Percentiles rank a stretch among this genome's conserved stretches.
These are phyloP conservation scores for Pleurozium schreberi DNA, from an alignment of 225 moss, liverwort and hornwort genomes.

Conservation along the genomic window DNA sequence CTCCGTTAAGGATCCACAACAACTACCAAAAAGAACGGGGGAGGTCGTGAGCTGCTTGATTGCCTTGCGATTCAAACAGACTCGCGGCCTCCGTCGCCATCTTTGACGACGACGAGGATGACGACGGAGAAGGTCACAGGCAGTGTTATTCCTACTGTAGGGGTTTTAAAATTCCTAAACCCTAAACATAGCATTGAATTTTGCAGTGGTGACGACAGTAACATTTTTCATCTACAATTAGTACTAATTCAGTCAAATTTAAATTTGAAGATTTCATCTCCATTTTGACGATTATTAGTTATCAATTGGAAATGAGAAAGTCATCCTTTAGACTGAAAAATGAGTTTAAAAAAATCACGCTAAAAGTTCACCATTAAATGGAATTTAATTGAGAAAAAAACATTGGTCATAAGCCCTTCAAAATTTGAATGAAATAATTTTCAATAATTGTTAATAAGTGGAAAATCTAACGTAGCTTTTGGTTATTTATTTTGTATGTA, in stretches of 20 bases:
- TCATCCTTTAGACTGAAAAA: neutral
- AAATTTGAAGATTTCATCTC: neutral
- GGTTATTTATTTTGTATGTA: neutral
- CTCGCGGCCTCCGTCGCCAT: neutral
- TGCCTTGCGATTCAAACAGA: neutral
- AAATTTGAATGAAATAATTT: neutral
- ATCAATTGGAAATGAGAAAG: neutral
- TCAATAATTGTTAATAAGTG: neutral
- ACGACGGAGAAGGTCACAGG: neutral
- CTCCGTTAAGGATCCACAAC: neutral
- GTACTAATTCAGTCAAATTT: neutral
- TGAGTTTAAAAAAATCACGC: neutral
- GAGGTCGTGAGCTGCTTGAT: neutral
- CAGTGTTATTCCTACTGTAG: neutral
- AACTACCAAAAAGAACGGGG: neutral
- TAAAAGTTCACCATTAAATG: fast-evolving
- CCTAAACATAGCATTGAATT: no score
- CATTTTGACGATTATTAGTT: neutral
- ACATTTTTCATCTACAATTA: neutral
- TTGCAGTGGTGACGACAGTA: no score
- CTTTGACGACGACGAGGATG: neutral
- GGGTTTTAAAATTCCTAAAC: neutral
- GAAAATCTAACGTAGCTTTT: neutral
- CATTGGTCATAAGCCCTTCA: neutral
- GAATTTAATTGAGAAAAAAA: neutral